These are phyloP conservation scores for Thelephora ganbajun DNA, from an alignment of 768 basidiomycete genomes.

Conservation along the genomic window DNA sequence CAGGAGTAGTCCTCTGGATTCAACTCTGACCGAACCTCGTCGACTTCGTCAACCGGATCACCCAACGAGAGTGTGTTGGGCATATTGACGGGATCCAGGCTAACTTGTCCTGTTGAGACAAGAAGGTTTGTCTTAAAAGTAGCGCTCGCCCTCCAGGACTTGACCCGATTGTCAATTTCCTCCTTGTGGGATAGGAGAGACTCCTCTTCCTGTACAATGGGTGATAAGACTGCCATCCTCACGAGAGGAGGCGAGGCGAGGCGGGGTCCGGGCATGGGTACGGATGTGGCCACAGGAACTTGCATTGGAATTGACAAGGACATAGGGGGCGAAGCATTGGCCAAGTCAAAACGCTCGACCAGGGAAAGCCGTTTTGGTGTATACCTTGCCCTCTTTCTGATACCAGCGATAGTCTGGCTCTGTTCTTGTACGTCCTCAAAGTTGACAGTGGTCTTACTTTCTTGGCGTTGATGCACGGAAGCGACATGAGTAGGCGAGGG, in stretches of 20 bases:
- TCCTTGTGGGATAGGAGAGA: constrained; percentile 32
- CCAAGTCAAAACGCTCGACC: constrained; percentile 43
- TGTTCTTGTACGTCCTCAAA: constrained; percentile 19
- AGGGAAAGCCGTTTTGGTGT: constrained; percentile 56
- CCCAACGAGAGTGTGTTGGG: constrained; percentile 24
- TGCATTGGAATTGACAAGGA: constrained; percentile 15
- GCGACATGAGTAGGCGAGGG: not conserved
- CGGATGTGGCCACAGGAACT: constrained; percentile 5
- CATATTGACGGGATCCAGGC: constrained; percentile 36
- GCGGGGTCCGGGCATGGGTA: too few species aligned
- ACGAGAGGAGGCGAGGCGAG: constrained; percentile 2
- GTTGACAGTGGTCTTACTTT: constrained; percentile 37
- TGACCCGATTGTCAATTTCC: constrained; percentile 42
- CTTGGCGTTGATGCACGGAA: constrained; percentile 32
- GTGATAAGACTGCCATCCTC: constrained; percentile 30
- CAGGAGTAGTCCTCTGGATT: constrained; percentile 55
- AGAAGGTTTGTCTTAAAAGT: constrained; percentile 31
- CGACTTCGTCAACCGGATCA: constrained; percentile 10
- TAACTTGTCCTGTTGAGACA: constrained; percentile 32
- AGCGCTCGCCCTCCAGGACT: constrained; percentile 53
- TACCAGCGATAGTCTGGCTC: constrained; percentile 17
- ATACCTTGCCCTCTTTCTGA: constrained; percentile 26
- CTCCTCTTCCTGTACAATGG: constrained; percentile 49
- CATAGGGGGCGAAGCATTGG: constrained; percentile 15
- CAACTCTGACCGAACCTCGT: constrained; percentile 26